A percentile compares a stretch with the other conserved stretches of the same genome.
phyloP scores from a whole-genome alignment of 257 asterid genomes.

The Fraxinus quadrangulata region DNA sequence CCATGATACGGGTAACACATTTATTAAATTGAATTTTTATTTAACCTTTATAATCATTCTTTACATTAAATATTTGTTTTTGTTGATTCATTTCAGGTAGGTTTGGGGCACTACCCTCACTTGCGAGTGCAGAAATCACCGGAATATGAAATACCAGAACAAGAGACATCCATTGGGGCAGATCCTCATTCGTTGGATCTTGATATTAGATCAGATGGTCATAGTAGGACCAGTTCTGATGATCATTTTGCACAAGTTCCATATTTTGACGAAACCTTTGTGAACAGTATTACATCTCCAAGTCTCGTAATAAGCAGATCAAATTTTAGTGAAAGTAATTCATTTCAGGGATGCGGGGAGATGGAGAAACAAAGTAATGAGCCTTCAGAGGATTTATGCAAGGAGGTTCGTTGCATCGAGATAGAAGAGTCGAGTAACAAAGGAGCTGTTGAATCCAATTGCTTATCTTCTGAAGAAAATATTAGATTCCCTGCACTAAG shows the following conservation, averaged over 20 bases:
- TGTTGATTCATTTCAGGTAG: slow-evolving; percentile 48
- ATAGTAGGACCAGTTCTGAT: slow-evolving; percentile 70
- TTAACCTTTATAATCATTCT: neutral
- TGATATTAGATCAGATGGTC: slow-evolving; percentile 54
- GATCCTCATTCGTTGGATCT: slow-evolving; percentile 49
- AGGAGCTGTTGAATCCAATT: slow-evolving; percentile 30
- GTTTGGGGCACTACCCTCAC: slow-evolving; percentile 64
- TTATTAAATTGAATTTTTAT: neutral
- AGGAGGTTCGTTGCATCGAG: slow-evolving; percentile 85
- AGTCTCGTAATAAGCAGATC: slow-evolving; percentile 43
- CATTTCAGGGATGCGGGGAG: slow-evolving; percentile 76
- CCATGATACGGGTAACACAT: slow-evolving; percentile 44
- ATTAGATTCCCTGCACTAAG: slow-evolving; percentile 26
- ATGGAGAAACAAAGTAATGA: slow-evolving; percentile 66
- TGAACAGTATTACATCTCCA: slow-evolving; percentile 41
- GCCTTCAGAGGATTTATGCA: slow-evolving; percentile 71
- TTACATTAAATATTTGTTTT: neutral
- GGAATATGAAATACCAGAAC: slow-evolving; percentile 31
- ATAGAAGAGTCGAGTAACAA: slow-evolving; percentile 42
- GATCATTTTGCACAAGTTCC: slow-evolving; percentile 56
- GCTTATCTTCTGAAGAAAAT: slow-evolving; percentile 34
- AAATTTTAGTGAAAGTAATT: slow-evolving; percentile 57
- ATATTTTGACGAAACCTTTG: slow-evolving; percentile 48
- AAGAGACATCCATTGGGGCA: slow-evolving; percentile 42
- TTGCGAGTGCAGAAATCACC: slow-evolving; percentile 62